Evolutionary conservation across 202 grass and related monocot species (phyloP), one percentile per base, ranked within the genome.

Genomic region (Digitaria exilis): DNA sequence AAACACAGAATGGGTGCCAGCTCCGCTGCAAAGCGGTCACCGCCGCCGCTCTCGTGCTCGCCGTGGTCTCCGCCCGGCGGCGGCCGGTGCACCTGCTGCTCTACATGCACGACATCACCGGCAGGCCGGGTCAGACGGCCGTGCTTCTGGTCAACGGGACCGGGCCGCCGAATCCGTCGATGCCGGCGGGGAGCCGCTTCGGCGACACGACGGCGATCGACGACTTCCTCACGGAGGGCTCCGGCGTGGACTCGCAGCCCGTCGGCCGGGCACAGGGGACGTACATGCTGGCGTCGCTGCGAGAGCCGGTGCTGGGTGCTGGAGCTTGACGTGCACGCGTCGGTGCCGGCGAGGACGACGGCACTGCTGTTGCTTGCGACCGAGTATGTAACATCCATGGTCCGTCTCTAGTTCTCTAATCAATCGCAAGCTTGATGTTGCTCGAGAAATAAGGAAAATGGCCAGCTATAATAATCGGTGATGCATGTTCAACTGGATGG

Each of bases 31-130:
- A n/a, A n/a, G 2, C 9, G 7, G 37, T 56, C 29, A 1, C 21
- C 69, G 21, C 18, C 18, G n/a, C 32, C n/a, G 65, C 41, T 19
- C 19, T 28, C 0, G 2, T 25, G 0, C 16, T 79, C 63, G 75
- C 39, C 44, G 19, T 13, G 68, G 34, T 6, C 21, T 6, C 19
- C 13, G 83, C 9, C 1, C 26, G 32, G 4, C 39, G 52, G 14
- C 65, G 29, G 0, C 28, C 57, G 57, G 73, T 69, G 8, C 64
- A 42, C 22, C 69, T 81, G 13, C 76, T 0, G 4, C 51, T 89
- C 0, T 89, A 89, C 76, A 75, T 89, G 76, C 87, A 85, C 64
- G 82, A 85, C 55, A 54, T 76, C 70, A 34, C 39, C 25, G 83
- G 55, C 46, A 64, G 82, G 32, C 55, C 71, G 51, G 55, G 28